Evolutionary conservation across 208 protist species (phyloP).

Genomic region (Balamuthia mandrillaris): DNA sequence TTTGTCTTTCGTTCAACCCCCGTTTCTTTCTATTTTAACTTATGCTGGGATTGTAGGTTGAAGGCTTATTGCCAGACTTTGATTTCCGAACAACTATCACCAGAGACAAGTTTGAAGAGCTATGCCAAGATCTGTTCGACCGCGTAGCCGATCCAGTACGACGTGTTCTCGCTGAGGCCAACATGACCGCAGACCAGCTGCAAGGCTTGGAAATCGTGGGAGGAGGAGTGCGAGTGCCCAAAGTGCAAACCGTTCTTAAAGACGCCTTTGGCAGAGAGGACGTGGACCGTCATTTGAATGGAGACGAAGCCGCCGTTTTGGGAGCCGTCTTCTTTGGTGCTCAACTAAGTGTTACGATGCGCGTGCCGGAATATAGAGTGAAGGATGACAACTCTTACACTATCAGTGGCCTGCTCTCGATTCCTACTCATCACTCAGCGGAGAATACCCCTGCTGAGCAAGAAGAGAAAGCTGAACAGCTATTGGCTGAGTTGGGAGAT

Average conservation of each 20-base stretch:
- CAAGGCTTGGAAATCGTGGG: constrained; percentile 46
- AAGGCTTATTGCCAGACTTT: constrained; percentile 77
- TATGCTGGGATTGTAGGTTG: constrained; percentile 48
- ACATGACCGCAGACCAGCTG: constrained; percentile 20
- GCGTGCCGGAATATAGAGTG: constrained; percentile 41
- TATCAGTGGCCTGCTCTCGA: not conserved
- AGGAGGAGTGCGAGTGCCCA: constrained; percentile 48
- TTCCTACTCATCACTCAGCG: not conserved
- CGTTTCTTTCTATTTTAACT: not conserved
- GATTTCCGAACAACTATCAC: constrained; percentile 73
- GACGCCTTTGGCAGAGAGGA: constrained; percentile 29
- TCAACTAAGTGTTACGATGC: constrained; percentile 30
- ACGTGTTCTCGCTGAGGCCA: not conserved
- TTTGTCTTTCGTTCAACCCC: not conserved
- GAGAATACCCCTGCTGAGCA: not conserved
- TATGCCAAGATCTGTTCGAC: constrained; percentile 72
- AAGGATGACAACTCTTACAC: constrained; percentile 44
- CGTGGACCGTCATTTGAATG: constrained; percentile 7
- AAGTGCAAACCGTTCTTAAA: constrained; percentile 46
- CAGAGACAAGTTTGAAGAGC: constrained; percentile 72
- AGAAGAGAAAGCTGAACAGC: not conserved
- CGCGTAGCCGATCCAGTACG: constrained; percentile 59
- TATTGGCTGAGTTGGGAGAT: not conserved
- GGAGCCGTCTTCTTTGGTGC: constrained; percentile 55
- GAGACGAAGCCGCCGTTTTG: constrained; percentile 49